These are phyloP conservation scores for Phyllosticta paracitricarpa DNA, from an alignment of 2,329 filamentous ascomycete species.

Conservation along the genomic window DNA sequence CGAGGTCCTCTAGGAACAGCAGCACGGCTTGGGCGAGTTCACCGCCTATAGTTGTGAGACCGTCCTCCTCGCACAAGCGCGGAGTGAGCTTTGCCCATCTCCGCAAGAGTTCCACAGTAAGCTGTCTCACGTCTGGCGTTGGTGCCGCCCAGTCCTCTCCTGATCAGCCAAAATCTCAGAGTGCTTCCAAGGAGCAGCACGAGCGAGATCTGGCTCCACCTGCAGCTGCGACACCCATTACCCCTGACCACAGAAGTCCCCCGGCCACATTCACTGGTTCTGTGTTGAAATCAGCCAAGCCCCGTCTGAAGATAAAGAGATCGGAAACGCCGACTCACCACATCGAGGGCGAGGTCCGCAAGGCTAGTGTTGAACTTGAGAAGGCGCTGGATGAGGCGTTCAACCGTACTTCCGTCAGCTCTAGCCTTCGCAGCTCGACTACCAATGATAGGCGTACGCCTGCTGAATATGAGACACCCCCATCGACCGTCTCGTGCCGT, in stretches of 20 bases:
- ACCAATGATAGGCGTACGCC: conserved; percentile 25
- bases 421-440: conserved; percentile 39
- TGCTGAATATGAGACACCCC: conserved; percentile 41
- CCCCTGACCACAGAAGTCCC: conserved; percentile 2
- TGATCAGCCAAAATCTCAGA: conserved; percentile 20
- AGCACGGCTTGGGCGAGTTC: conserved; percentile 40
- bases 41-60: conserved; percentile 37
- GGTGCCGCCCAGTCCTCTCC: conserved; percentile 20
- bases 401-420: conserved; percentile 53
- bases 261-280: neutral
- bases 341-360: conserved; percentile 68
- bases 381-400: conserved; percentile 91
- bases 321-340: conserved; percentile 36
- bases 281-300: conserved; percentile 3
- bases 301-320: conserved; percentile 2
- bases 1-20: conserved; percentile 31
- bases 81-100: conserved; percentile 54
- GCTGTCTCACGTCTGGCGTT: conserved; percentile 24
- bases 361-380: conserved; percentile 75
- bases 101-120: conserved; percentile 35
- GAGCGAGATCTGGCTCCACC: conserved; percentile 16
- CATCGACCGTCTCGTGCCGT: conserved; percentile 38
- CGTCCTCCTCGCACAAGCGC: conserved; percentile 46
- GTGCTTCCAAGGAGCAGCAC: conserved; percentile 18
- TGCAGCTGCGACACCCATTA: neutral